Conservation (phyloP, 176 grass and related monocot genomes). For the Zizania latifolia region DNA sequence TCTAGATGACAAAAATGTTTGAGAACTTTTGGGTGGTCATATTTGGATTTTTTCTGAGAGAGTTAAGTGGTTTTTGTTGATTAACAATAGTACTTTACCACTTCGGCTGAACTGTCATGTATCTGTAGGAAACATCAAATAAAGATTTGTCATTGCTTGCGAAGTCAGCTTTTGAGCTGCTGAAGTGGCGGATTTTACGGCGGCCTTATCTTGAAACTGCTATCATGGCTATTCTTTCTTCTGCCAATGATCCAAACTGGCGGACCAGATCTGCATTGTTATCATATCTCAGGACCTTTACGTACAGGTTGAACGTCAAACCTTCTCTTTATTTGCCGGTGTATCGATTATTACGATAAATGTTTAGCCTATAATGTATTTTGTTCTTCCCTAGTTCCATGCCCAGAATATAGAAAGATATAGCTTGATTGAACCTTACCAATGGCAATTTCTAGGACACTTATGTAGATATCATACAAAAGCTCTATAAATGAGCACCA, state of each 20-base stretch:
- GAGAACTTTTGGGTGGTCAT: not conserved
- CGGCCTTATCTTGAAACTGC: constrained; percentile 75
- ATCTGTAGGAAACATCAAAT: constrained; percentile 84
- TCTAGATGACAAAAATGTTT: not conserved
- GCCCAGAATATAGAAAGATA: not conserved
- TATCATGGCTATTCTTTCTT: constrained; percentile 70
- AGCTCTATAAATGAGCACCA: not conserved
- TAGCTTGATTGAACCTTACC: not conserved
- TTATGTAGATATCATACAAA: not conserved
- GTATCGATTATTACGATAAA: not conserved
- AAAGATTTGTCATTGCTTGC: constrained; percentile 89
- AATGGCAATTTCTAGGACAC: not conserved
- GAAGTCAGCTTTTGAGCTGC: constrained; percentile 85
- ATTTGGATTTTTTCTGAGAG: not conserved
- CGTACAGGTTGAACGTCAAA: constrained; percentile 63
- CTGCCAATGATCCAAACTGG: constrained; percentile 74
- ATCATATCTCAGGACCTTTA: constrained; percentile 75
- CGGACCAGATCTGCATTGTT: constrained; percentile 79
- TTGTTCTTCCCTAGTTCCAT: not conserved
- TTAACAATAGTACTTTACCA: not conserved
- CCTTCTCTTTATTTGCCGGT: not conserved
- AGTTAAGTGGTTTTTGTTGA: not conserved
- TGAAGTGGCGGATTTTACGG: constrained; percentile 71
- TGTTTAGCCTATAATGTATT: not conserved
- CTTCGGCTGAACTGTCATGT: not conserved